Evolutionary conservation across 2,329 filamentous ascomycete genomes (phyloP).

Genomic region (Periconia sp.): DNA sequence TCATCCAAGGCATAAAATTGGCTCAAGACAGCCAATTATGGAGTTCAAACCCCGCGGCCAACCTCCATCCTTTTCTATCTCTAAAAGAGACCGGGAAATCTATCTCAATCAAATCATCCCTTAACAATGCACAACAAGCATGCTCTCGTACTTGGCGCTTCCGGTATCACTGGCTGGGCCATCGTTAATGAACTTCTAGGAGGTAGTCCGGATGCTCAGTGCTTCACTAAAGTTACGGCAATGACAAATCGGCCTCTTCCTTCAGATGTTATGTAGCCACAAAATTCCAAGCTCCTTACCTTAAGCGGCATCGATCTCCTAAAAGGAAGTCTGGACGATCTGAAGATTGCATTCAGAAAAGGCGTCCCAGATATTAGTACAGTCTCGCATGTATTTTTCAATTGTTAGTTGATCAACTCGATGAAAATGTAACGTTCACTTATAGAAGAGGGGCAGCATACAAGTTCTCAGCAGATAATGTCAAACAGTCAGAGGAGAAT

Average conservation of each 20-base stretch:
- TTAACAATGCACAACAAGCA: too few relatives aligned
- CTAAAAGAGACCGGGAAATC: too few relatives aligned
- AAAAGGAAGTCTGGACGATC: constrained; percentile 37
- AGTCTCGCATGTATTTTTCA: constrained; percentile 51
- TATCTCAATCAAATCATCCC: too few relatives aligned
- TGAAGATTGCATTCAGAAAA: constrained; percentile 41
- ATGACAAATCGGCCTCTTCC: constrained; percentile 54
- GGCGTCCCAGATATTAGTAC: constrained; percentile 43
- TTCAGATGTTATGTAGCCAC: constrained; percentile 44
- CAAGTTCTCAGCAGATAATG: constrained; percentile 35
- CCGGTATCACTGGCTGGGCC: constrained; percentile 59
- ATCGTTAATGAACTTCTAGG: constrained; percentile 56
- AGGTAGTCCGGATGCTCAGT: constrained; percentile 52
- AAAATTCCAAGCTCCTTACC: constrained; percentile 42
- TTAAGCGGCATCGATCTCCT: constrained; percentile 50
- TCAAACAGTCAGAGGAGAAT: constrained; percentile 40
- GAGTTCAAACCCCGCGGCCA: too few relatives aligned
- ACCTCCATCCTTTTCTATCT: too few relatives aligned
- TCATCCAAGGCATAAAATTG: too few relatives aligned
- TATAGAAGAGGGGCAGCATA: constrained; percentile 26
- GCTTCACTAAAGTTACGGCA: constrained; percentile 54
- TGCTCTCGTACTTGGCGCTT: constrained; percentile 50
- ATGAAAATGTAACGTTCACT: background rate
- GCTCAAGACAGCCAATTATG: too few relatives aligned
- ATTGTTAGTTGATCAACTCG: constrained; percentile 28